A percentile compares a stretch with the other conserved stretches of the same genome.
These are phyloP conservation scores for Rhizopogon vulgaris DNA, from an alignment of 768 basidiomycete genomes.

Conservation along the genomic window DNA sequence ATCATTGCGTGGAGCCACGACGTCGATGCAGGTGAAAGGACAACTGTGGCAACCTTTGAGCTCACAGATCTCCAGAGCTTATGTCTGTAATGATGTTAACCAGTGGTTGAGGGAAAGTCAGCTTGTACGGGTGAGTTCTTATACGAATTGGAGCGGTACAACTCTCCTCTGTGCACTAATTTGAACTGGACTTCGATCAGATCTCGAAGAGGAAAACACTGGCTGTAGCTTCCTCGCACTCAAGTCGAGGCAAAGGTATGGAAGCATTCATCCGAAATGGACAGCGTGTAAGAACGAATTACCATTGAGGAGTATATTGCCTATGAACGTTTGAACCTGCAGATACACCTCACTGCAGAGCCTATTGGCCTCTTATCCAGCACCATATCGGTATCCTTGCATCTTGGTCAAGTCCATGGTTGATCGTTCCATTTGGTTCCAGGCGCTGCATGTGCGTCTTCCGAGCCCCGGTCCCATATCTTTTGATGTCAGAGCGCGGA, in stretches of 20 bases:
- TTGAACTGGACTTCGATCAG: background rate
- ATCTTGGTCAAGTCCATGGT: background rate
- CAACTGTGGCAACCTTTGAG: background rate
- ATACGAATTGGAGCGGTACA: background rate
- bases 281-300: background rate
- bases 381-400: background rate
- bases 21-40: conserved; percentile 28
- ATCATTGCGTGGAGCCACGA: conserved; percentile 27
- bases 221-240: background rate
- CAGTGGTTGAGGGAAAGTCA: background rate
- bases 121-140: background rate
- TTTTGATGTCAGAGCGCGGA: background rate
- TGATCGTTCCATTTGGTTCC: background rate
- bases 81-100: background rate
- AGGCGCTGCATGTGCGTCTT: background rate
- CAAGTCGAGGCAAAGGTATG: background rate
- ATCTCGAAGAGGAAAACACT: background rate
- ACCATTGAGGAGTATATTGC: background rate
- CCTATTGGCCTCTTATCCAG: background rate
- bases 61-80: background rate
- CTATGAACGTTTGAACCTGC: background rate
- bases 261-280: background rate
- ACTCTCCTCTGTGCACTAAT: background rate
- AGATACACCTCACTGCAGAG: background rate
- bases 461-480: background rate